These are phyloP conservation scores for Mrakia frigida DNA, from an alignment of 768 basidiomycete genomes.

Conservation along the genomic window DNA sequence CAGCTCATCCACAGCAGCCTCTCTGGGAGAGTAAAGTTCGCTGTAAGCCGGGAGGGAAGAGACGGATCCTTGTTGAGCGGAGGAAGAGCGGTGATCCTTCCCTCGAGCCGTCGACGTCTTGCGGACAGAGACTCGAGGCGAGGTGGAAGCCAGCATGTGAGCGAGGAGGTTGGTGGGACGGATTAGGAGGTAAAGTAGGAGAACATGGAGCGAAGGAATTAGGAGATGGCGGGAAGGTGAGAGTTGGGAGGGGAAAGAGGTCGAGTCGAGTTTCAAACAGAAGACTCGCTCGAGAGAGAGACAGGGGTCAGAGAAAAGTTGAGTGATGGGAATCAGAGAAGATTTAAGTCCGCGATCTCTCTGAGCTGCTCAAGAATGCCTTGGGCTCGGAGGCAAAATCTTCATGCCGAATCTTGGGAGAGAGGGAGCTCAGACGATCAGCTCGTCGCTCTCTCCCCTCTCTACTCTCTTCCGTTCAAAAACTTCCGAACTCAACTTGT, in stretches of 20 bases:
- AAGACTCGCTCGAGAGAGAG: no score
- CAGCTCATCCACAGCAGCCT: neutral
- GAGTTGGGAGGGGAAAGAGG: neutral
- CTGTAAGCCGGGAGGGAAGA: slow-evolving; percentile 2
- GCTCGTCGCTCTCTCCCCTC: no score
- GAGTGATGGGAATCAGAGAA: no score
- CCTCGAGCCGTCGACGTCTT: neutral
- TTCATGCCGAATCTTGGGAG: no score
- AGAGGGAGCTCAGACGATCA: no score
- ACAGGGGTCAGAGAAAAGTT: no score
- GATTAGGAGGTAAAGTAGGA: neutral
- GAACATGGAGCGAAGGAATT: neutral
- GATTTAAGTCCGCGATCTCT: no score
- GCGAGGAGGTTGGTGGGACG: neutral
- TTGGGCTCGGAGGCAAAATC: no score
- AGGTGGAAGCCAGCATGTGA: neutral
- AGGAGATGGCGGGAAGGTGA: neutral
- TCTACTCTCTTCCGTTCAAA: no score
- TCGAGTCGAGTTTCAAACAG: no score
- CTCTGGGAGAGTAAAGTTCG: neutral
- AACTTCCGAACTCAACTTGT: no score
- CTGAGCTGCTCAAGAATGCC: no score
- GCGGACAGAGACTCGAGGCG: neutral
- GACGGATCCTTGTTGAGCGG: neutral
- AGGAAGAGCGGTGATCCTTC: neutral